These are phyloP conservation scores for Mucor velutinosus DNA, from an alignment of 371 early-diverging fungal genomes.

Conservation along the genomic window DNA sequence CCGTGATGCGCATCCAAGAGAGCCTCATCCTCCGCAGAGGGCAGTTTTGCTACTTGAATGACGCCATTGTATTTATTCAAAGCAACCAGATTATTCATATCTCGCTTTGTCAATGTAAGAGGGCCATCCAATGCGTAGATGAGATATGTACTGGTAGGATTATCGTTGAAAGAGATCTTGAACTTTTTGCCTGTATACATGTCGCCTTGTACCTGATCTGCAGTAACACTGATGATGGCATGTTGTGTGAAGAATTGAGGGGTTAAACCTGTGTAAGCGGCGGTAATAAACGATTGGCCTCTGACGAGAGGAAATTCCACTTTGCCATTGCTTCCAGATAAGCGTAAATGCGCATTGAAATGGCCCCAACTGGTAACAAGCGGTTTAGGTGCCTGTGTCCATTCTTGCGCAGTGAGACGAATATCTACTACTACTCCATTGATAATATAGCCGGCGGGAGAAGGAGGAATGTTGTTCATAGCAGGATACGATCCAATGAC, in stretches of 20 bases:
- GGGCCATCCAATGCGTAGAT: slow-evolving; percentile 45
- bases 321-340: slow-evolving; percentile 8
- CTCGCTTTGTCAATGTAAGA: slow-evolving; percentile 21
- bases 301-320: slow-evolving; percentile 52
- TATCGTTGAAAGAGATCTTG: slow-evolving; percentile 43
- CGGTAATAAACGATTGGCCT: slow-evolving; percentile 58
- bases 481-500: slow-evolving; percentile 37
- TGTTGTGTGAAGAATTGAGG: slow-evolving; percentile 55
- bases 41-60: slow-evolving; percentile 54
- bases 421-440: slow-evolving; percentile 45
- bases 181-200: slow-evolving; percentile 35
- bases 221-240: slow-evolving; percentile 35
- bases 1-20: slow-evolving; percentile 45
- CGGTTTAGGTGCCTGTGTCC: slow-evolving; percentile 24
- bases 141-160: slow-evolving; percentile 34
- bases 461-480: slow-evolving; percentile 43
- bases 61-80: slow-evolving; percentile 42
- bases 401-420: slow-evolving; percentile 42
- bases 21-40: slow-evolving; percentile 32
- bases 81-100: slow-evolving; percentile 29
- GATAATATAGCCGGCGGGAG: slow-evolving; percentile 40
- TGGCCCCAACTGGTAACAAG: slow-evolving; percentile 40
- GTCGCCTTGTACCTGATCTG: slow-evolving; percentile 14
- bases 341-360: slow-evolving; percentile 32
- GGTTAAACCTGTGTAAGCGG: slow-evolving; percentile 43